These are phyloP conservation scores for Trichoderma hamatum DNA, from an alignment of 2,329 filamentous ascomycete genomes.

Conservation along the genomic window DNA sequence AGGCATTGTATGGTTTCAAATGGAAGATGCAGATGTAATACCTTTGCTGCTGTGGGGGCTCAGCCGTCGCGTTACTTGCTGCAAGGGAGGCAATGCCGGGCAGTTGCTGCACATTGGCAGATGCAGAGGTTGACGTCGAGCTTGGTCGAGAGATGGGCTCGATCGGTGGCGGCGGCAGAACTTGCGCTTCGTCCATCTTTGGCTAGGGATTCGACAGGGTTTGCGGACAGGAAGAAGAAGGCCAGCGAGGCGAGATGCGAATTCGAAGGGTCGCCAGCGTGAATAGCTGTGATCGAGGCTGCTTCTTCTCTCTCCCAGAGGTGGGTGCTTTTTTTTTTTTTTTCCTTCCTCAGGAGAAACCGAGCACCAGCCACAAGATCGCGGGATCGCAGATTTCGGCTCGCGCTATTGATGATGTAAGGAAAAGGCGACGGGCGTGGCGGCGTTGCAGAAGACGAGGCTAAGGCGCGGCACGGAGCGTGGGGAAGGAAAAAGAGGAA, in stretches of 20 bases:
- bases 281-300: conserved; percentile 3
- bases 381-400: conserved; percentile 25
- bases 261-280: conserved; percentile 24
- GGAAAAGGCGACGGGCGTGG: conserved; percentile 19
- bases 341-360: conserved; percentile 3
- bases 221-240: conserved; percentile 4
- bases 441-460: conserved; percentile 7
- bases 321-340: conserved; percentile 5
- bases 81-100: conserved; percentile 52
- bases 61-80: conserved; percentile 43
- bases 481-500: conserved; percentile 3
- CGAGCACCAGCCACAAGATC: conserved; percentile 23
- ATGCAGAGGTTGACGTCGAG: conserved; percentile 52
- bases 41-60: conserved; percentile 47
- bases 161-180: conserved; percentile 44
- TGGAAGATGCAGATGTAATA: conserved; percentile 7
- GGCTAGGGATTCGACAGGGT: conserved; percentile 30
- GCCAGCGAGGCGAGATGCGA: conserved; percentile 16
- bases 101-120: conserved; percentile 48
- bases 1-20: conserved; percentile 1
- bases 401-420: conserved; percentile 23
- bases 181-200: conserved; percentile 52
- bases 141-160: conserved; percentile 55
- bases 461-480: conserved; percentile 18
- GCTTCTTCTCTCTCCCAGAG: neutral